phyloP scores from a whole-genome alignment of 306 rosid species.

The Sicyos baderoa region DNA sequence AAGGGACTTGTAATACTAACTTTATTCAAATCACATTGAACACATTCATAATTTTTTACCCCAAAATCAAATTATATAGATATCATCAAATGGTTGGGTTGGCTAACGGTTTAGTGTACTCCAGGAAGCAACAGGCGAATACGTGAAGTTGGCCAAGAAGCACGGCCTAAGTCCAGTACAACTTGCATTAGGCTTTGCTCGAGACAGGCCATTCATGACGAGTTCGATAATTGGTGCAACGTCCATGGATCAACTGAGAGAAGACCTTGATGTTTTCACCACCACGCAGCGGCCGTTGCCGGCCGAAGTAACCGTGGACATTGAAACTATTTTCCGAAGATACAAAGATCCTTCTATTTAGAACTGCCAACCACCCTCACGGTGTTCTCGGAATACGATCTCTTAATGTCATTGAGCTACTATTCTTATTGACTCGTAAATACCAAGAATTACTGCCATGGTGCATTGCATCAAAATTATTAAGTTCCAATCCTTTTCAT shows the following conservation, averaged over 20 bases:
- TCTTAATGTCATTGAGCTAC: no score
- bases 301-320: conserved; percentile 45
- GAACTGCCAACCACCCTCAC: background rate
- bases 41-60: no score
- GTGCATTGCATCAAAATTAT: background rate
- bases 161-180: conserved; percentile 59
- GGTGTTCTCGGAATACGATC: no score
- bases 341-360: conserved; percentile 63
- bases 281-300: conserved; percentile 62
- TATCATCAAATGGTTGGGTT: background rate
- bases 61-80: no score
- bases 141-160: conserved; percentile 60
- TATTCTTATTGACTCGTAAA: no score
- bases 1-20: no score
- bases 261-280: conserved; percentile 63
- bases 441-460: no score
- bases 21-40: no score
- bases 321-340: conserved; percentile 59
- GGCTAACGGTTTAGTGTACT: conserved; percentile 17
- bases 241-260: conserved; percentile 68
- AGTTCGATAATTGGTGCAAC: conserved; percentile 89
- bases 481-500: background rate
- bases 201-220: conserved; percentile 84
- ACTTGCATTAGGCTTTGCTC: conserved; percentile 75
- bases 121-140: conserved; percentile 66